Evolutionary conservation across 1,139 yeast species (phyloP).

Genomic region (Meyerozyma guilliermondii): DNA sequence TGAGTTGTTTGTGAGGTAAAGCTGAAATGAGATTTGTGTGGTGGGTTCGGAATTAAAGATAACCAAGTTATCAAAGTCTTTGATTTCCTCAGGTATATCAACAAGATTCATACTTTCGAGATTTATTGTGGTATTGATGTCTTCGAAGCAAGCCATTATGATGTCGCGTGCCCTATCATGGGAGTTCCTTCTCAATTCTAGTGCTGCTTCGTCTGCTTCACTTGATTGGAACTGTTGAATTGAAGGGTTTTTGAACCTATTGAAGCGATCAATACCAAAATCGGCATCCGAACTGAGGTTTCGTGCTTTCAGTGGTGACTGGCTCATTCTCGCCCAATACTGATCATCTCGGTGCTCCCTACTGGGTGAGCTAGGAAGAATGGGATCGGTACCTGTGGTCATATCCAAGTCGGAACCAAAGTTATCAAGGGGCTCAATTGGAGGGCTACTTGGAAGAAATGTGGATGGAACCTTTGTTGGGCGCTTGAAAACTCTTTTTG

Average conservation of each 20-base stretch:
- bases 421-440: slow-evolving; percentile 13
- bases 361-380: not conserved
- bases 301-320: slow-evolving; percentile 6
- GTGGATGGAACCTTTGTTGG: slow-evolving; percentile 1
- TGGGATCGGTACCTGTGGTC: not conserved
- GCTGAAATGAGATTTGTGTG: slow-evolving; percentile 31
- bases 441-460: slow-evolving; percentile 33
- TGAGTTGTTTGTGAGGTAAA: slow-evolving; percentile 48
- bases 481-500: not conserved
- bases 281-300: slow-evolving; percentile 37
- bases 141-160: slow-evolving; percentile 38
- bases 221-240: slow-evolving; percentile 26
- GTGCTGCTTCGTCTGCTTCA: slow-evolving; percentile 13
- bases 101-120: slow-evolving; percentile 39
- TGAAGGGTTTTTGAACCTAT: slow-evolving; percentile 31
- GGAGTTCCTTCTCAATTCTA: slow-evolving; percentile 9
- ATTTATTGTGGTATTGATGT: slow-evolving; percentile 30
- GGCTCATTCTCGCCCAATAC: not conserved
- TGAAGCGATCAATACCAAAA: slow-evolving; percentile 43
- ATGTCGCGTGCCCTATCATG: slow-evolving; percentile 26
- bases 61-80: slow-evolving; percentile 48
- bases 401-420: slow-evolving; percentile 22
- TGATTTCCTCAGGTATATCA: slow-evolving; percentile 50
- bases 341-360: not conserved
- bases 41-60: slow-evolving; percentile 23